A percentile compares a stretch with the other conserved stretches of the same genome.
Conservation (phyloP, 2,329 filamentous ascomycete species). For the Fusarium sp. region DNA sequence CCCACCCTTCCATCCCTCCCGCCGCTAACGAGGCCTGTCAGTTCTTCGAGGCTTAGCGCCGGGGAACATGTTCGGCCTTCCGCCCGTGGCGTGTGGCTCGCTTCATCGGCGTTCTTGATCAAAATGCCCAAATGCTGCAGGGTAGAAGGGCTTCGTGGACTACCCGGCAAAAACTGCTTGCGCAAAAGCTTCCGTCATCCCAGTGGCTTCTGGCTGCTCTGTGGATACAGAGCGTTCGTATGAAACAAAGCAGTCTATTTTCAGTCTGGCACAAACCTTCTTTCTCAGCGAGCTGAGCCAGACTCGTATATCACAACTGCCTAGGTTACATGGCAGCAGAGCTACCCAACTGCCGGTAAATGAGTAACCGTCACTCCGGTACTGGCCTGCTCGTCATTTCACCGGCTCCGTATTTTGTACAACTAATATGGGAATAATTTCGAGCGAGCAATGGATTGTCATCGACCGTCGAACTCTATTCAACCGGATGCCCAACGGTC, state of each 20-base stretch:
- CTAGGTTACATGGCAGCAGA: conserved; percentile 34
- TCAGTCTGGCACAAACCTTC: not conserved
- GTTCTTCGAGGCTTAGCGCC: conserved; percentile 32
- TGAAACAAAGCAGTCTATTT: not conserved
- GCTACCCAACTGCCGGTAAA: conserved; percentile 39
- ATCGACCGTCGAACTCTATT: not conserved
- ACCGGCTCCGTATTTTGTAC: not conserved
- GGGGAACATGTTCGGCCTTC: conserved; percentile 33
- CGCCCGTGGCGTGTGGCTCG: conserved; percentile 13
- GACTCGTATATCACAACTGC: conserved; percentile 11
- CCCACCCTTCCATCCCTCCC: conserved; percentile 27
- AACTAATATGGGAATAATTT: not conserved
- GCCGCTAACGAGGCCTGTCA: conserved; percentile 38
- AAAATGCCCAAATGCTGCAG: conserved; percentile 12
- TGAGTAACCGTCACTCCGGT: conserved; percentile 26
- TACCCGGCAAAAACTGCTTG: not conserved
- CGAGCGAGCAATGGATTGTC: not conserved
- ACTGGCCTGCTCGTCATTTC: not conserved
- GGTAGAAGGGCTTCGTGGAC: not conserved
- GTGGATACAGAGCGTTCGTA: not conserved
- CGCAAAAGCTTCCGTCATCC: conserved; percentile 1
- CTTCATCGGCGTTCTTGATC: conserved; percentile 5
- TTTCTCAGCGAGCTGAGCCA: not conserved
- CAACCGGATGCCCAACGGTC: not conserved
- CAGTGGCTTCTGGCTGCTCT: not conserved